Percentiles rank a stretch among this genome's conserved stretches.
Evolutionary conservation across 2,329 filamentous ascomycete genomes (phyloP).

Genomic region (Aureobasidium namibiae): DNA sequence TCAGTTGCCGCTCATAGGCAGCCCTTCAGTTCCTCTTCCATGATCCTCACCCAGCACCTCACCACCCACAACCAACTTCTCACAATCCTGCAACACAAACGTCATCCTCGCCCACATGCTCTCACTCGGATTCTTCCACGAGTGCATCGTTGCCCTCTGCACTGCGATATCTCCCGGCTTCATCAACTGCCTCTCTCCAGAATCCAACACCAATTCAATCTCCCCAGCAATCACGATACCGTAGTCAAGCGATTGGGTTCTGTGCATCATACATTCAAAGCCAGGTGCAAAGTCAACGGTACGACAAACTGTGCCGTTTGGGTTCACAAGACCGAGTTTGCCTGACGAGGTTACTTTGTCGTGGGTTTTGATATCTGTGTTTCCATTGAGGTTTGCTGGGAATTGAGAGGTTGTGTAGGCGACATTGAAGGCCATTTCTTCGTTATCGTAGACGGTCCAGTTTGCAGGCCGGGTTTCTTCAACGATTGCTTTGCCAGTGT

Average conservation of each 20-base stretch:
- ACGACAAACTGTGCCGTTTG: constrained; percentile 41
- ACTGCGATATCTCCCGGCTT: constrained; percentile 29
- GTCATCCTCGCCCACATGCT: constrained; percentile 27
- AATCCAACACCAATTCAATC: constrained; percentile 27
- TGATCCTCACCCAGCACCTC: constrained; percentile 23
- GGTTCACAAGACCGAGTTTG: constrained; percentile 43
- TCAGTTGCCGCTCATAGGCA: constrained; percentile 19
- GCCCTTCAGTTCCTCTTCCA: constrained; percentile 20
- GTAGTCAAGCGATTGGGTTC: constrained; percentile 29
- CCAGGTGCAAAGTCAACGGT: constrained; percentile 29
- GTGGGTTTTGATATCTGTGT: constrained; percentile 42
- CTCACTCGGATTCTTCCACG: constrained; percentile 23
- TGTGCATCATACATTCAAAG: constrained; percentile 25
- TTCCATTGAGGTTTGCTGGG: constrained; percentile 39
- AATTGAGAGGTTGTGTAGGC: constrained; percentile 44
- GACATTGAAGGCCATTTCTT: constrained; percentile 42
- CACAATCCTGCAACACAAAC: constrained; percentile 24
- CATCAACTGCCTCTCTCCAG: constrained; percentile 27
- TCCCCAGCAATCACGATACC: constrained; percentile 30
- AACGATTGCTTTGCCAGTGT: constrained; percentile 26
- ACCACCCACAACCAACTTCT: constrained; percentile 21
- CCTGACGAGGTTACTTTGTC: constrained; percentile 31
- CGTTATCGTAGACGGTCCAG: constrained; percentile 30
- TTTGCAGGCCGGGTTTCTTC: constrained; percentile 24
- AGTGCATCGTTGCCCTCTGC: constrained; percentile 31